Percentiles rank a stretch among this genome's conserved stretches.
Evolutionary conservation across 345 rosid genomes (phyloP).

Genomic region (Arabidopsis thaliana): DNA sequence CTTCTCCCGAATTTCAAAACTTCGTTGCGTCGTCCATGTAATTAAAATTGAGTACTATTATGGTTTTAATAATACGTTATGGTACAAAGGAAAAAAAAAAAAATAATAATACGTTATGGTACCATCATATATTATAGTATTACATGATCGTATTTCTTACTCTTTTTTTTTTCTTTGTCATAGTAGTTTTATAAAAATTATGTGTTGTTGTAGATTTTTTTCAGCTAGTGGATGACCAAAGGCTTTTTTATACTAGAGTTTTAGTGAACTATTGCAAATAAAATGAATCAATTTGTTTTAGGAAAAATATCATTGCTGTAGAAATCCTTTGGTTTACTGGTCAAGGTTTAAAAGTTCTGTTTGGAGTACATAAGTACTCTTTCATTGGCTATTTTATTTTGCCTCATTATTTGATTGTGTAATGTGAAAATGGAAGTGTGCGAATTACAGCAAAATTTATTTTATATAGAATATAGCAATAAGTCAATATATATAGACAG

Average conservation of each 20-base stretch:
- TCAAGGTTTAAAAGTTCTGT: too few species aligned
- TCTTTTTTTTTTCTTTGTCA: neutral
- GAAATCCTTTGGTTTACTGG: too few species aligned
- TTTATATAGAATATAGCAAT: constrained; percentile 24
- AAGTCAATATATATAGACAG: constrained; percentile 40
- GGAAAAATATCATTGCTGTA: neutral
- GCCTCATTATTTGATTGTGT: constrained; percentile 17
- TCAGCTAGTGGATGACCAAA: neutral
- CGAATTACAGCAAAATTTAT: neutral
- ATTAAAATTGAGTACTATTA: neutral
- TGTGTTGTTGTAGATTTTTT: neutral
- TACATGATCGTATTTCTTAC: neutral
- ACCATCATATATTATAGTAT: neutral
- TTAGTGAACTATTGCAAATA: neutral
- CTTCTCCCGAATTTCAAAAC: constrained; percentile 42
- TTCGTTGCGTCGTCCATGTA: constrained; percentile 40
- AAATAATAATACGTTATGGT: neutral
- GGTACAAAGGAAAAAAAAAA: neutral
- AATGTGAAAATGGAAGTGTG: constrained; percentile 29
- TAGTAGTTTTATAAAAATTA: too few species aligned
- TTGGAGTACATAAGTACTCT: neutral
- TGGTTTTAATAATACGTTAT: neutral
- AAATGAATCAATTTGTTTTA: neutral
- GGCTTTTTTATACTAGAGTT: neutral
- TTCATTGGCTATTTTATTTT: constrained; percentile 21